phyloP scores from a whole-genome alignment of 441 rosid species.

The Corymbia calophylla region DNA sequence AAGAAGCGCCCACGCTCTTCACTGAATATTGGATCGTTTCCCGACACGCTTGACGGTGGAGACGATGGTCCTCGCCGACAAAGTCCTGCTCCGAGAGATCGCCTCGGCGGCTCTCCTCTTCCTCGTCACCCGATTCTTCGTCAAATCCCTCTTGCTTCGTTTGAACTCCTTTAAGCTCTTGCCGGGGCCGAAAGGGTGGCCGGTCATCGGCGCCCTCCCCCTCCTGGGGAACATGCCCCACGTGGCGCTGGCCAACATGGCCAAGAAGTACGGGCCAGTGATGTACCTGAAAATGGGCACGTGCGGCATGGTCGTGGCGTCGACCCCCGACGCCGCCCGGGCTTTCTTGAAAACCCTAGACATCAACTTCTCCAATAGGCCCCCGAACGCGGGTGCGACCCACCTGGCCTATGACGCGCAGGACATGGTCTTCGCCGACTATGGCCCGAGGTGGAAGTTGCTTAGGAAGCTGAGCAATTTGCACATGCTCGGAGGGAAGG shows the following conservation, averaged over 20 bases:
- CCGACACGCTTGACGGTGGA: neutral
- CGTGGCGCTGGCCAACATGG: conserved; percentile 33
- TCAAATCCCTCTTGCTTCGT: neutral
- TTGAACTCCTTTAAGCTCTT: conserved; percentile 14
- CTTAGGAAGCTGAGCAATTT: conserved; percentile 45
- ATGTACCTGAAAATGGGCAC: conserved; percentile 50
- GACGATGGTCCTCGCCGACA: neutral
- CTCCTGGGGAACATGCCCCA: conserved; percentile 51
- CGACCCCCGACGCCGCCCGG: conserved; percentile 44
- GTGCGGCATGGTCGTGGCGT: conserved; percentile 41
- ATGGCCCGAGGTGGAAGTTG: conserved; percentile 46
- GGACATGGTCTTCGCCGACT: conserved; percentile 56
- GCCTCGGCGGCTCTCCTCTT: conserved; percentile 14
- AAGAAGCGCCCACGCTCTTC: neutral
- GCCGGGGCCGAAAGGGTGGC: conserved; percentile 62
- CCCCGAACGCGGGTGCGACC: conserved; percentile 43
- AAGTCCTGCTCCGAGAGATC: conserved; percentile 9
- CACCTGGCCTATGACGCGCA: conserved; percentile 38
- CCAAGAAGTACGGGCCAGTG: conserved; percentile 43
- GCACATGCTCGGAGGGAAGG: conserved; percentile 60
- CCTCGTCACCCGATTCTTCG: conserved; percentile 6
- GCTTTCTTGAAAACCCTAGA: conserved; percentile 51
- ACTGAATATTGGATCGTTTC: neutral
- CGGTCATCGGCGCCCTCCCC: conserved; percentile 44
- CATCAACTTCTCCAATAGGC: conserved; percentile 46